Percentiles rank a stretch among this genome's conserved stretches.
Evolutionary conservation across 371 early-diverging fungal genomes (phyloP).

Genomic region (Sporodiniella umbellata): DNA sequence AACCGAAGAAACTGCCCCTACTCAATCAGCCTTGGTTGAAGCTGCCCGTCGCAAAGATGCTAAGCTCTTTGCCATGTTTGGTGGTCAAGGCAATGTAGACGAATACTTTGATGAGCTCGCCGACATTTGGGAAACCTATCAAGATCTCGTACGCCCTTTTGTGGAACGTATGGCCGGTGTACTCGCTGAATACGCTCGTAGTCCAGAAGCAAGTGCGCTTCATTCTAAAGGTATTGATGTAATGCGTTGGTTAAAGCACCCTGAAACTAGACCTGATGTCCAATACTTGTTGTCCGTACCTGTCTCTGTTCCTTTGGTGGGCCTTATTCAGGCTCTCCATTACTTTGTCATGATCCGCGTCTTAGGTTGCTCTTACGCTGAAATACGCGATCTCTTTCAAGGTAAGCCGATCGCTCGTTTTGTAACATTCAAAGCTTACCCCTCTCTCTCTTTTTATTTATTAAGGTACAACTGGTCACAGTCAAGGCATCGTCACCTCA

Average conservation of each 20-base stretch:
- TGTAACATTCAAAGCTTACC: no score
- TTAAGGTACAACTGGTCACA: slow-evolving; percentile 93
- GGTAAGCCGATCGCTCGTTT: no score
- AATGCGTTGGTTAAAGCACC: slow-evolving; percentile 84
- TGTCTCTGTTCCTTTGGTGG: slow-evolving; percentile 88
- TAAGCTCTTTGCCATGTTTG: slow-evolving; percentile 86
- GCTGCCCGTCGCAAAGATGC: slow-evolving; percentile 68
- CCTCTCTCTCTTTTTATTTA: no score
- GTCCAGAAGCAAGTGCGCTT: slow-evolving; percentile 65
- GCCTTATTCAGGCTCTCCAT: slow-evolving; percentile 81
- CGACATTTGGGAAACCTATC: slow-evolving; percentile 77
- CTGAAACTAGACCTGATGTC: slow-evolving; percentile 81
- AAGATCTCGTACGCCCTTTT: slow-evolving; percentile 76
- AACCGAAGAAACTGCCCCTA: slow-evolving; percentile 40
- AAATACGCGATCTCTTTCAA: slow-evolving; percentile 39
- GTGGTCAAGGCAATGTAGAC: slow-evolving; percentile 95
- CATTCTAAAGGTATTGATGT: slow-evolving; percentile 87
- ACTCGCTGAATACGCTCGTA: slow-evolving; percentile 67
- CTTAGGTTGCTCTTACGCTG: slow-evolving; percentile 41
- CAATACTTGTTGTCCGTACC: slow-evolving; percentile 82
- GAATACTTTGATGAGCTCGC: slow-evolving; percentile 94
- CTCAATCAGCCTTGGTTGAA: slow-evolving; percentile 61
- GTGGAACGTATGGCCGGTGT: slow-evolving; percentile 76
- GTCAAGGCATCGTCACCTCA: slow-evolving; percentile 92
- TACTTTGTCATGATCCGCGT: slow-evolving; percentile 79